Base-by-base conservation (phyloP, 768 basidiomycete species). In the Suillus spraguei region DNA sequence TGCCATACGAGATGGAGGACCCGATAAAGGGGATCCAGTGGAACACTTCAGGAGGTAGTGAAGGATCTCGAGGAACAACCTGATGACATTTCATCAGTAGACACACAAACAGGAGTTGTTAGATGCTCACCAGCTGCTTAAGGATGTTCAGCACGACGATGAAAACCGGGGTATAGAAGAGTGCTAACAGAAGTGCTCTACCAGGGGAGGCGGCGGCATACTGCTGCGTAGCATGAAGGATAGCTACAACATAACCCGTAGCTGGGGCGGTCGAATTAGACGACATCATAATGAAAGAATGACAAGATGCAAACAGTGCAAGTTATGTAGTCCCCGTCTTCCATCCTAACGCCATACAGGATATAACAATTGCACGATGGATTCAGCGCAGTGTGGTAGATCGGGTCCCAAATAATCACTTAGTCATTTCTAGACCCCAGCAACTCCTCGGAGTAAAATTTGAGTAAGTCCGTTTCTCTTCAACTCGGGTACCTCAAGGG, bases 21-120 rank as follows among this genome's bases (percentile, higher is more conserved):
- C 97, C 97, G 66, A 99, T 76, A 71, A 91, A 82, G 7, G 97
- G 97, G 52, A 99, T 77, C 82, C 90, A 89, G 74, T 98, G 94
- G 80, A 98, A 99, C 22, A 99, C 94, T 46, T 91, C 80, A 0
- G 97, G 97, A 2, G 97, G 97, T 50, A 89, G 78, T 20, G 86
- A 86, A 24, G 86, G 81, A 72, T 88, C 85, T 64, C 83, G 83
- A 11, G 93, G 93, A 41, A 87, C 68, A 60, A 90, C 65, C 92
- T 94, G 64, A 60, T n/a, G 58, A 50, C 22, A 56, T 46, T 41
- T 50, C 13, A 59, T 67, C n/a, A 67, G 50, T n/a, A 14, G n/a
- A 14, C 4, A 46, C 32, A 22, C 60, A 35, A 7, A 13, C 7
- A 33, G 28, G 42, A 2, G 16, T 33, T 10, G 28, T 13, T 8